phyloP scores from a whole-genome alignment of 208 protist genomes.

The Leishmania braziliensis region DNA sequence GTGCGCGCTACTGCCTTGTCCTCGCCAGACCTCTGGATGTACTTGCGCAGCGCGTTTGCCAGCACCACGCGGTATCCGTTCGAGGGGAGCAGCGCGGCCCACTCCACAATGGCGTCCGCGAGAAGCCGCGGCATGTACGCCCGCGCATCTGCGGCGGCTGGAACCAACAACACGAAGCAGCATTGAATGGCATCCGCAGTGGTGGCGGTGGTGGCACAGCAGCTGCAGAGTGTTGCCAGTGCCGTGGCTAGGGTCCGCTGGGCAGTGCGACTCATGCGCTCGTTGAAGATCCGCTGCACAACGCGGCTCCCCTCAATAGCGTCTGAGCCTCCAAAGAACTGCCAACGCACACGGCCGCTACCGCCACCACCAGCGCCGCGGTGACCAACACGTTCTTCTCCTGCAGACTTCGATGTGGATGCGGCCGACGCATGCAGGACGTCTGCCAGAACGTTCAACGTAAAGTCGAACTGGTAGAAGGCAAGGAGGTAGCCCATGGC shows the following conservation, averaged over 20 bases:
- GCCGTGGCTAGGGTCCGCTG: slow-evolving; percentile 51
- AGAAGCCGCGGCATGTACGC: slow-evolving; percentile 68
- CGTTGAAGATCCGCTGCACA: slow-evolving; percentile 46
- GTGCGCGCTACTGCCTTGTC: slow-evolving; percentile 52
- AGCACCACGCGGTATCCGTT: slow-evolving; percentile 57
- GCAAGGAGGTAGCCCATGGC: slow-evolving; percentile 50
- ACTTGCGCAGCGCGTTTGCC: slow-evolving; percentile 43
- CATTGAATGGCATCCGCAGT: slow-evolving; percentile 55
- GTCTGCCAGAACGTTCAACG: slow-evolving; percentile 19
- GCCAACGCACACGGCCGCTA: slow-evolving; percentile 33
- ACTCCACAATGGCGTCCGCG: slow-evolving; percentile 48
- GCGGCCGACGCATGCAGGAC: slow-evolving; percentile 20
- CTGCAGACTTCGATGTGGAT: slow-evolving; percentile 11
- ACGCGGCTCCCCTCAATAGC: slow-evolving; percentile 49
- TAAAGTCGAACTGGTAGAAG: slow-evolving; percentile 46
- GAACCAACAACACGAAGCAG: slow-evolving; percentile 62
- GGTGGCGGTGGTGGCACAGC: slow-evolving; percentile 33
- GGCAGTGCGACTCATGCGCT: slow-evolving; percentile 40
- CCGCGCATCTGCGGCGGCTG: slow-evolving; percentile 40
- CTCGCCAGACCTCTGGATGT: slow-evolving; percentile 42
- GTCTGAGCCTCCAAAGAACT: slow-evolving; percentile 49
- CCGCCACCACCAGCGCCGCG: slow-evolving; percentile 9
- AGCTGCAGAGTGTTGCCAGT: slow-evolving; percentile 47
- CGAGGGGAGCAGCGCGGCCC: slow-evolving; percentile 51
- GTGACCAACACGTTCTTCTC: slow-evolving; percentile 18